Conservation (phyloP, 2,329 filamentous ascomycete genomes). For the Bipolaris cookei region DNA sequence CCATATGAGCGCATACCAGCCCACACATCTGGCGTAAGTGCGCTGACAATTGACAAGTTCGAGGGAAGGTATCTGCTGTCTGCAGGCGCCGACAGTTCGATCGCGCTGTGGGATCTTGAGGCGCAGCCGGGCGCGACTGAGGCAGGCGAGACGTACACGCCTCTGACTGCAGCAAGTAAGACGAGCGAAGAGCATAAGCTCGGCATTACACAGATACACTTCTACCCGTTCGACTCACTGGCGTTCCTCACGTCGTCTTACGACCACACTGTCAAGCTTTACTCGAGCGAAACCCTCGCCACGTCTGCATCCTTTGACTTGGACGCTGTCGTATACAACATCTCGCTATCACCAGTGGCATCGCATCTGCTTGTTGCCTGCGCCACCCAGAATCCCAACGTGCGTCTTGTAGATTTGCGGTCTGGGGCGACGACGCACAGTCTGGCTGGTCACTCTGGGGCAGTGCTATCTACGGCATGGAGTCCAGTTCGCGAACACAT, state of each 20-base stretch:
- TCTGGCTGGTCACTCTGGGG: constrained; percentile 58
- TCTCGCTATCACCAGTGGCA: constrained; percentile 76
- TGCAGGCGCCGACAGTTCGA: constrained; percentile 81
- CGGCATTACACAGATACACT: constrained; percentile 76
- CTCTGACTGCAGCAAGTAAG: constrained; percentile 33
- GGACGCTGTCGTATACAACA: constrained; percentile 73
- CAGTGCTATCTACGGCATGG: constrained; percentile 73
- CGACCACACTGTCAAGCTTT: constrained; percentile 78
- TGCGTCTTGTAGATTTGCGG: constrained; percentile 84
- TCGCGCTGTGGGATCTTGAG: constrained; percentile 88
- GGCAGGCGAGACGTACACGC: constrained; percentile 33
- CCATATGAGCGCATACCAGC: constrained; percentile 59
- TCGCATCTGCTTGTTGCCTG: constrained; percentile 81
- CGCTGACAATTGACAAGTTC: constrained; percentile 79
- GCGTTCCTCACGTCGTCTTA: constrained; percentile 80
- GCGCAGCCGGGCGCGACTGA: constrained; percentile 22
- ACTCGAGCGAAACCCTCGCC: constrained; percentile 68
- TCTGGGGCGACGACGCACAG: constrained; percentile 71
- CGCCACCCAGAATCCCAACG: constrained; percentile 82
- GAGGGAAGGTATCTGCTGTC: constrained; percentile 81
- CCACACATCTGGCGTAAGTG: constrained; percentile 79
- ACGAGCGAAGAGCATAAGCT: constrained; percentile 62
- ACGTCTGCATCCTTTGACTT: constrained; percentile 72
- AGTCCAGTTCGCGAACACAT: constrained; percentile 80
- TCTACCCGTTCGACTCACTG: constrained; percentile 78